A percentile compares a stretch with the other conserved stretches of the same genome.
phyloP scores from a whole-genome alignment of 1,139 yeast species.

The Candida sp. region DNA sequence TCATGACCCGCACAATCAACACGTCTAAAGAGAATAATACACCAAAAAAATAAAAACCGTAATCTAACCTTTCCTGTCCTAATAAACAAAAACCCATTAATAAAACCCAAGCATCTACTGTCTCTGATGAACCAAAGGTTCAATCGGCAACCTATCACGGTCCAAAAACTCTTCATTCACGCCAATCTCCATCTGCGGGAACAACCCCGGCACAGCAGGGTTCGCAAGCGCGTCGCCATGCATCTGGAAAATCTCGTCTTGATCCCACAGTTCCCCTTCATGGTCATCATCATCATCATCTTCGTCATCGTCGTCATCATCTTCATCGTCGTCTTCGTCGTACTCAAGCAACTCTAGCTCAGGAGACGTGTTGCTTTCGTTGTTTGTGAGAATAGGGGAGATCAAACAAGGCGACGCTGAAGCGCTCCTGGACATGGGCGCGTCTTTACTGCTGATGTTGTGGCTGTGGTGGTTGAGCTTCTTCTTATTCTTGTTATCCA shows the following conservation, averaged over 20 bases:
- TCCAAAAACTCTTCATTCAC: slow-evolving; percentile 27
- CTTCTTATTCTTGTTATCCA: not conserved
- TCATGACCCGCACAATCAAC: not conserved
- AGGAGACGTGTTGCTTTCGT: not conserved
- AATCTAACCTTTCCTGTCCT: not conserved
- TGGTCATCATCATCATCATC: slow-evolving; percentile 16
- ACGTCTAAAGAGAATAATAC: not conserved
- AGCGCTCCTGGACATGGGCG: not conserved
- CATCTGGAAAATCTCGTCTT: slow-evolving; percentile 5
- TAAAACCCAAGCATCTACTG: slow-evolving; percentile 5
- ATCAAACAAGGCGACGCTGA: slow-evolving; percentile 3
- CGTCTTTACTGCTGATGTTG: not conserved
- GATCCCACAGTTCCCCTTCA: slow-evolving; percentile 12
- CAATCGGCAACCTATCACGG: slow-evolving; percentile 31
- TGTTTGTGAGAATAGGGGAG: slow-evolving; percentile 2
- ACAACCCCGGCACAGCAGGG: slow-evolving; percentile 38
- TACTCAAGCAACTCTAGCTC: slow-evolving; percentile 9
- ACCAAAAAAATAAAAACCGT: not conserved
- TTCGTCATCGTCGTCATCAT: too few species aligned
- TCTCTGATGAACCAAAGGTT: slow-evolving; percentile 27
- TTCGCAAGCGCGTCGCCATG: slow-evolving; percentile 19
- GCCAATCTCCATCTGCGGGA: slow-evolving; percentile 37
- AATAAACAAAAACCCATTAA: not conserved
- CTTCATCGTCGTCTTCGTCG: slow-evolving; percentile 16
- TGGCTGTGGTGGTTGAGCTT: not conserved